A percentile compares a stretch with the other conserved stretches of the same genome.
These are phyloP conservation scores for Silybum marianum DNA, from an alignment of 129 eudicot genomes.

Conservation along the genomic window DNA sequence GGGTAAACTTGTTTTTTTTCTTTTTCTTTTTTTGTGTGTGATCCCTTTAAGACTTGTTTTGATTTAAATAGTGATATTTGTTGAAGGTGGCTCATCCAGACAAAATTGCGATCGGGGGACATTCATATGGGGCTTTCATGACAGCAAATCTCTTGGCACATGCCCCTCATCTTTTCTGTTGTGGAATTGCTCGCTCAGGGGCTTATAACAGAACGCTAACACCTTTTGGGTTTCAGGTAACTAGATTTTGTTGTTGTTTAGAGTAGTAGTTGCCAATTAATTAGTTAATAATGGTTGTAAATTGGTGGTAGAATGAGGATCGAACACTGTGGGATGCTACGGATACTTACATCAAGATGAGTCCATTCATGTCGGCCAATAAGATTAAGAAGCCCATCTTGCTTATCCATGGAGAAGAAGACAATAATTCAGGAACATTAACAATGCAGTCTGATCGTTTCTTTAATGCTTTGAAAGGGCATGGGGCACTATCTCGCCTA, in stretches of 20 bases:
- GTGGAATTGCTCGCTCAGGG: constrained; percentile 99
- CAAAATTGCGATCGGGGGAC: constrained; percentile 97
- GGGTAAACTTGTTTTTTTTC: constrained; percentile 49
- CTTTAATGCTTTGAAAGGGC: constrained; percentile 93
- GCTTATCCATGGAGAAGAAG: constrained; percentile 98
- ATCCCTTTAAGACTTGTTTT: neutral
- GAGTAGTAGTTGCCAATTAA: neutral
- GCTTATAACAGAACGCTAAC: constrained; percentile 96
- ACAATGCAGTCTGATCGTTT: constrained; percentile 99
- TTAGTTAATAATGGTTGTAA: neutral
- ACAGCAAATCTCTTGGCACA: constrained; percentile 96
- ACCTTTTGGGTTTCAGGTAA: constrained; percentile 97
- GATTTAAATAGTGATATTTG: constrained; percentile 24
- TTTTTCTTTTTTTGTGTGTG: no score
- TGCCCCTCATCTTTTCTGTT: constrained; percentile 94
- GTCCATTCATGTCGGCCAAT: constrained; percentile 91
- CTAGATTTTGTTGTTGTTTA: neutral
- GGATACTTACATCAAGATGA: constrained; percentile 79
- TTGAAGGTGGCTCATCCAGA: constrained; percentile 93
- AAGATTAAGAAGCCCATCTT: constrained; percentile 92
- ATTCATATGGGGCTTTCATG: constrained; percentile 99
- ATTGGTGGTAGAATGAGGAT: constrained; percentile 70
- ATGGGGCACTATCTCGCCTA: constrained; percentile 89
- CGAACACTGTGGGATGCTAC: constrained; percentile 98
- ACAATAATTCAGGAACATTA: constrained; percentile 90